Evolutionary conservation across 371 early-diverging fungal genomes (phyloP).

Genomic region (Saksenaea vasiformis): DNA sequence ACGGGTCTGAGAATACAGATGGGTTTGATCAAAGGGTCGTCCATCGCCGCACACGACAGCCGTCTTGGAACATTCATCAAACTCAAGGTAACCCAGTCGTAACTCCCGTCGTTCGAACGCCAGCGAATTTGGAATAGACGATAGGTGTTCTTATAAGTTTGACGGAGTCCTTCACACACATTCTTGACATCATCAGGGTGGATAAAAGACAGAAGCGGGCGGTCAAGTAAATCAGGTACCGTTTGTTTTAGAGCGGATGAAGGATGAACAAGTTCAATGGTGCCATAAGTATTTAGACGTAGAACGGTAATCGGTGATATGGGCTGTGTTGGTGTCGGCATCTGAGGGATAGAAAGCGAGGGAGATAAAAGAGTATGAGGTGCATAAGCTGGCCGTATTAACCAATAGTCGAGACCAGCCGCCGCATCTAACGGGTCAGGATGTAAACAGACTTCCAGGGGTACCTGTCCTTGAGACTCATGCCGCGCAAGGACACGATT

Average conservation of each 20-base stretch:
- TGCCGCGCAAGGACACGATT: constrained; percentile 12
- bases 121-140: constrained; percentile 33
- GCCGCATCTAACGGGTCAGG: constrained; percentile 29
- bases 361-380: background rate
- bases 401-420: constrained; percentile 33
- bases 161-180: constrained; percentile 27
- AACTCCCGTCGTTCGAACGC: constrained; percentile 2
- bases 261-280: constrained; percentile 35
- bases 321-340: background rate
- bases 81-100: constrained; percentile 10
- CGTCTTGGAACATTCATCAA: constrained; percentile 10
- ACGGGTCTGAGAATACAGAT: constrained; percentile 7
- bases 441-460: constrained; percentile 36
- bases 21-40: background rate
- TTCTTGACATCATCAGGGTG: constrained; percentile 34
- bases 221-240: constrained; percentile 20
- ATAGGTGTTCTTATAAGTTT: constrained; percentile 10
- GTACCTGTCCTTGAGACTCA: constrained; percentile 16
- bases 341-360: background rate
- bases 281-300: constrained; percentile 32
- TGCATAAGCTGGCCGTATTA: constrained; percentile 22
- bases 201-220: constrained; percentile 43
- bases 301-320: constrained; percentile 23
- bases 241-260: background rate
- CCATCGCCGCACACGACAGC: background rate